Conservation (phyloP, 2,329 filamentous ascomycete species). For the Rhinocladiella similis region DNA sequence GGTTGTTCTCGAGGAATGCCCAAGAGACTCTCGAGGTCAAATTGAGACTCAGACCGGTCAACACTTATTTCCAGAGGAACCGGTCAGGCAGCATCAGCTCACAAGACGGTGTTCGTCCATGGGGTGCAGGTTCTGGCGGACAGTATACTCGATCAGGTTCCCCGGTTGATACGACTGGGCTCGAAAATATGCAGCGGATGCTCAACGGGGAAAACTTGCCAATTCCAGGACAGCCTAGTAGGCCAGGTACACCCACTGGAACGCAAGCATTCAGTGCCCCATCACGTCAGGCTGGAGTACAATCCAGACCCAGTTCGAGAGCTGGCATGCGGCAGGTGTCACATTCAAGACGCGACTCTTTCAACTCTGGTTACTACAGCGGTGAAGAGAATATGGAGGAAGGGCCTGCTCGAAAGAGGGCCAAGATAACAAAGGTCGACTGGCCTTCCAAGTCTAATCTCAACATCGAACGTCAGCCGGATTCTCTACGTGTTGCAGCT, state of each 20-base stretch:
- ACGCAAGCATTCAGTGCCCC: conserved; percentile 15
- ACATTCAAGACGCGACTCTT: conserved; percentile 43
- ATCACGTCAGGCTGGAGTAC: conserved; percentile 13
- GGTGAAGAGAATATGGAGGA: conserved; percentile 64
- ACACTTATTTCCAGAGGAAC: conserved; percentile 34
- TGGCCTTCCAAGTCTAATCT: conserved; percentile 69
- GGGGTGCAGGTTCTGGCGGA: conserved; percentile 16
- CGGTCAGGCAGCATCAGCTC: conserved; percentile 30
- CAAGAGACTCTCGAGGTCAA: conserved; percentile 92
- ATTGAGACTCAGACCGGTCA: conserved; percentile 78
- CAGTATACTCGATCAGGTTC: conserved; percentile 35
- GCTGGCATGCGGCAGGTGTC: conserved; percentile 32
- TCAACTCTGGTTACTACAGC: conserved; percentile 64
- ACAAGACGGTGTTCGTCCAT: conserved; percentile 24
- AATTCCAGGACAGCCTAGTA: conserved; percentile 21
- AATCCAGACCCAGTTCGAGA: conserved; percentile 27
- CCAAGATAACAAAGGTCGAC: conserved; percentile 71
- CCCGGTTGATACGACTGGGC: conserved; percentile 42
- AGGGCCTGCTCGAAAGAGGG: conserved; percentile 70
- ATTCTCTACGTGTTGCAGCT: conserved; percentile 84
- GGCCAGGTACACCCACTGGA: conserved; percentile 24
- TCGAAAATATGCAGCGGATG: conserved; percentile 47
- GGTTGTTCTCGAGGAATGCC: conserved; percentile 75
- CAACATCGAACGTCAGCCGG: conserved; percentile 67
- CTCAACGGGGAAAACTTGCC: conserved; percentile 39